phyloP scores from a whole-genome alignment of 129 eudicot genomes.

The Centaurea solstitialis region DNA sequence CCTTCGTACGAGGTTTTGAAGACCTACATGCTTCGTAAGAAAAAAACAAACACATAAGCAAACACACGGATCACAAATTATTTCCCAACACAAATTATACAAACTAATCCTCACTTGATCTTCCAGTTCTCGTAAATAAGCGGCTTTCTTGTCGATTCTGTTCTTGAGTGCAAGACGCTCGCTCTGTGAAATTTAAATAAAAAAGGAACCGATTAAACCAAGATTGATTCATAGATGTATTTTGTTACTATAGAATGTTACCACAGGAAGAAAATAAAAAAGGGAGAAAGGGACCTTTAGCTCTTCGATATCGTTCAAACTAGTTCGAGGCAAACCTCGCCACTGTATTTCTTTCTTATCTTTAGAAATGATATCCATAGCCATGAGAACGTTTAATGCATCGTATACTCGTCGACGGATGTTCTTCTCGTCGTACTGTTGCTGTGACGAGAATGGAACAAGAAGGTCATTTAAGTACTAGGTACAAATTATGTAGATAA shows the following conservation, averaged over 20 bases:
- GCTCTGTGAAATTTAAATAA: constrained; percentile 40
- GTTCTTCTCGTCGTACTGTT: constrained; percentile 74
- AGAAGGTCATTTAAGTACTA: not conserved
- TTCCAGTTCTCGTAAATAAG: constrained; percentile 76
- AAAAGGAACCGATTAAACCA: constrained; percentile 2
- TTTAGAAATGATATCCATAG: constrained; percentile 82
- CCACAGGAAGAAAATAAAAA: not conserved
- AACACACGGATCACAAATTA: not conserved
- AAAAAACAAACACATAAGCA: not conserved
- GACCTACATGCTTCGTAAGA: constrained; percentile 54
- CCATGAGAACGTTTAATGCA: constrained; percentile 80
- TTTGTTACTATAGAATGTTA: not conserved
- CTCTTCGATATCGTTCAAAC: constrained; percentile 61
- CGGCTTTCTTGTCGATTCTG: constrained; percentile 68
- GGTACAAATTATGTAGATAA: not conserved
- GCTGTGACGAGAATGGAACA: constrained; percentile 25
- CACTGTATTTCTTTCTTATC: constrained; percentile 84
- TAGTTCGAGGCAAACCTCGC: constrained; percentile 45
- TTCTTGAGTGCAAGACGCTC: constrained; percentile 63
- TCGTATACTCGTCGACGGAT: constrained; percentile 84
- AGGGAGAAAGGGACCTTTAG: constrained; percentile 52
- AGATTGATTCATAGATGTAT: not conserved
- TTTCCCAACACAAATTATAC: not conserved
- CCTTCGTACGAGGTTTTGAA: constrained; percentile 64
- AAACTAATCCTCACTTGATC: constrained; percentile 62